Conservation (phyloP, 345 rosid genomes). For the Lumnitzera littorea region DNA sequence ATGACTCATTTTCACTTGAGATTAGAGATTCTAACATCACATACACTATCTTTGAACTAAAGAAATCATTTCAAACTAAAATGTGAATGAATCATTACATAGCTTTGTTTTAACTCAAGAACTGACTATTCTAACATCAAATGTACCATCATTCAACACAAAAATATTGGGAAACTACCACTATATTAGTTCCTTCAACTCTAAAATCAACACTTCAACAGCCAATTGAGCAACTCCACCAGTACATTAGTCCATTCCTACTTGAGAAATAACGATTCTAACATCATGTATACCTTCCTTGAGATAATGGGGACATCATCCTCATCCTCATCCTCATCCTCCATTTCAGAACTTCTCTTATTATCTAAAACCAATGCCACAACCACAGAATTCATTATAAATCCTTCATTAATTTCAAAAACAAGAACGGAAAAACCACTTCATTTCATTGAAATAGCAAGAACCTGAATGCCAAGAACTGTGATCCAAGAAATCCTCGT, state of each 20-base stretch:
- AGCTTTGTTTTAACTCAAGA: no score
- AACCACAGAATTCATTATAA: neutral
- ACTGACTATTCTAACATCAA: no score
- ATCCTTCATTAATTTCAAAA: neutral
- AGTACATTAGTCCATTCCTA: neutral
- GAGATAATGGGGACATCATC: constrained; percentile 83
- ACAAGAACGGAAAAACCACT: neutral
- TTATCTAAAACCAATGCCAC: constrained; percentile 23
- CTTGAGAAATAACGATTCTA: neutral
- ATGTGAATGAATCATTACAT: no score
- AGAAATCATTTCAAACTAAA: no score
- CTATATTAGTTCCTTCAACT: no score
- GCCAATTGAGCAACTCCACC: no score
- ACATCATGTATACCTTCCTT: constrained; percentile 39
- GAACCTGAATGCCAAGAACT: constrained; percentile 48
- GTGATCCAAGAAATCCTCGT: constrained; percentile 56
- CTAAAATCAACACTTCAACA: no score
- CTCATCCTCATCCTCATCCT: constrained; percentile 91
- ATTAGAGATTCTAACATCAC: no score
- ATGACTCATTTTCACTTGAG: no score
- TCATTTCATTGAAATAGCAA: neutral
- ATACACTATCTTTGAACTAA: no score
- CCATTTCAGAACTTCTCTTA: constrained; percentile 81
- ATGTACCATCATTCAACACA: no score
- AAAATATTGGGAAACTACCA: no score